Evolutionary conservation across 2,329 filamentous ascomycete species (phyloP).

Genomic region (Fusarium pilosicola): DNA sequence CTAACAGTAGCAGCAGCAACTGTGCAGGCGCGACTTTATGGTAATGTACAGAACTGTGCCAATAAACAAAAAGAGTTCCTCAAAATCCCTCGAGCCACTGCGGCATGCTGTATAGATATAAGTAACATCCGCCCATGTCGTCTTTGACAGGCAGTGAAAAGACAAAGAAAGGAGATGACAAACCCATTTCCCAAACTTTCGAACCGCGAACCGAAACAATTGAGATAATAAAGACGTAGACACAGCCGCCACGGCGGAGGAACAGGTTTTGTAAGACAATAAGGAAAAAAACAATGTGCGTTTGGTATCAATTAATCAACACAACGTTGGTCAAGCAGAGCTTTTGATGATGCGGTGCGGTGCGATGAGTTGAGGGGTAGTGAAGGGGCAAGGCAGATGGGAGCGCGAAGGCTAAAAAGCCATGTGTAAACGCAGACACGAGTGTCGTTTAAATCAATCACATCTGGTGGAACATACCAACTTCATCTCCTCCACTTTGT

Average conservation of each 20-base stretch:
- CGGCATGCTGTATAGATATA: slow-evolving; percentile 45
- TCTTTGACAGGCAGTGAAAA: slow-evolving; percentile 36
- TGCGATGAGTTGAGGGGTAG: slow-evolving; percentile 9
- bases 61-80: slow-evolving; percentile 49
- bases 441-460: slow-evolving; percentile 61
- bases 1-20: slow-evolving; percentile 53
- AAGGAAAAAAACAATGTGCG: slow-evolving; percentile 36
- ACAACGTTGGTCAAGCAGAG: slow-evolving; percentile 44
- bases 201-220: slow-evolving; percentile 25
- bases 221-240: slow-evolving; percentile 34
- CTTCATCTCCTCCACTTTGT: slow-evolving; percentile 80
- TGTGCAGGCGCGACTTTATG: slow-evolving; percentile 55
- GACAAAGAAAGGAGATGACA: slow-evolving; percentile 42
- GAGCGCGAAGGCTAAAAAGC: slow-evolving; percentile 33
- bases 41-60: slow-evolving; percentile 66
- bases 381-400: slow-evolving; percentile 29
- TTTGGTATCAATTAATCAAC: slow-evolving; percentile 54
- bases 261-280: slow-evolving; percentile 35
- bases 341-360: slow-evolving; percentile 32
- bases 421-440: slow-evolving; percentile 52
- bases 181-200: slow-evolving; percentile 41
- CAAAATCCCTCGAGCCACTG: slow-evolving; percentile 52
- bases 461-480: slow-evolving; percentile 99
- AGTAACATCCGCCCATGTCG: slow-evolving; percentile 43
- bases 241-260: slow-evolving; percentile 39